Percentiles rank a stretch among this genome's conserved stretches.
phyloP scores from a whole-genome alignment of 108 stramenopile species.

The Pseudonitzschia multiseries region DNA sequence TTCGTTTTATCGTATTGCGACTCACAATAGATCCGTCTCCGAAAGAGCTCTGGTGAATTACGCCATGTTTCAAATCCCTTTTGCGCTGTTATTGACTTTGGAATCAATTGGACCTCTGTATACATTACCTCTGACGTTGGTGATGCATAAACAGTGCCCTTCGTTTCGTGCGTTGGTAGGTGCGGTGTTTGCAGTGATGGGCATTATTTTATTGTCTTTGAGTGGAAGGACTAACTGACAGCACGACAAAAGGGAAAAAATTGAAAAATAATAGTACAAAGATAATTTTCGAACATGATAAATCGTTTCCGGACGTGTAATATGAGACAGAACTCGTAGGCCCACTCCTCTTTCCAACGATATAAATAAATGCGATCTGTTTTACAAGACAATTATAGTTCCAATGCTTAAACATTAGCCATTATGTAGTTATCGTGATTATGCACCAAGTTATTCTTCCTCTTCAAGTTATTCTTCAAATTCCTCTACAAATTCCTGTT shows the following conservation, averaged over 20 bases:
- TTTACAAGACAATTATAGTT: no score
- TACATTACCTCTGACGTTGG: slow-evolving; percentile 55
- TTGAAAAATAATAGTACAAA: no score
- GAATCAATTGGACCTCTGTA: slow-evolving; percentile 80
- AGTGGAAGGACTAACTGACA: slow-evolving; percentile 26
- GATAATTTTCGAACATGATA: no score
- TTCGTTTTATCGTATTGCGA: not conserved
- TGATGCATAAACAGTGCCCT: slow-evolving; percentile 13
- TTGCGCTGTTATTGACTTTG: slow-evolving; percentile 75
- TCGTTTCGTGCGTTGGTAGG: slow-evolving; percentile 1
- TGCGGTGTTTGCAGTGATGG: slow-evolving; percentile 14
- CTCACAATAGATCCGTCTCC: not conserved
- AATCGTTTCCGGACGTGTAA: no score
- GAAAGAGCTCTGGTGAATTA: slow-evolving; percentile 66
- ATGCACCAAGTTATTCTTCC: no score
- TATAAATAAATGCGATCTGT: no score
- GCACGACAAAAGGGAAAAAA: not conserved
- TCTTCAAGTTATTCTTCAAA: no score
- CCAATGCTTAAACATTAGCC: no score
- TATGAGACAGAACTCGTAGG: no score
- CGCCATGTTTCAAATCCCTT: slow-evolving; percentile 80
- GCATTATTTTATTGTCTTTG: slow-evolving; percentile 59
- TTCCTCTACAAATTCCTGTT: no score
- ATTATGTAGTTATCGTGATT: no score
- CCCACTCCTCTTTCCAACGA: no score